These are phyloP conservation scores for Spathaspora passalidarum DNA, from an alignment of 805 yeast species.

Conservation along the genomic window DNA sequence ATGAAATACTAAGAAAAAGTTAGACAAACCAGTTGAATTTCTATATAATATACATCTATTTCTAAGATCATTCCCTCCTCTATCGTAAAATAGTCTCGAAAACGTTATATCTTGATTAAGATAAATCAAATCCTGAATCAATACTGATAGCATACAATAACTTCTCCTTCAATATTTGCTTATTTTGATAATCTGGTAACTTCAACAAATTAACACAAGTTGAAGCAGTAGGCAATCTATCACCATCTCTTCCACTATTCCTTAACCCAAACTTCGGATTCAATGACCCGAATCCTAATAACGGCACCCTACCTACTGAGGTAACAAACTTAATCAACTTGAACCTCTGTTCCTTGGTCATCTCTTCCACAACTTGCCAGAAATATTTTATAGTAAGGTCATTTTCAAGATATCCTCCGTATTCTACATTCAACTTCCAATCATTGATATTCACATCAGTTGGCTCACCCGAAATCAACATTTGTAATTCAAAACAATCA, in stretches of 20 bases:
- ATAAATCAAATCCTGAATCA: conserved; percentile 85
- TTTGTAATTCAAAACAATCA: conserved; percentile 78
- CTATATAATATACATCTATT: not conserved
- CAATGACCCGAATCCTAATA: conserved; percentile 76
- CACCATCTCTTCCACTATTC: conserved; percentile 53
- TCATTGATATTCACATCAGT: conserved; percentile 70
- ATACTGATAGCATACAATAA: conserved; percentile 75
- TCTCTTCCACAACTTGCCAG: conserved; percentile 75
- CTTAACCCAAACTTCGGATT: conserved; percentile 79
- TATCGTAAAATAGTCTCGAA: no score
- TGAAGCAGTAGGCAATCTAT: conserved; percentile 82
- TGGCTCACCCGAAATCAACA: conserved; percentile 78
- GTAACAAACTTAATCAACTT: conserved; percentile 84
- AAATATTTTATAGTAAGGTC: conserved; percentile 63
- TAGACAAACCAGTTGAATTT: not conserved
- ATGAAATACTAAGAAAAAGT: no score
- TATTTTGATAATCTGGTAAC: conserved; percentile 76
- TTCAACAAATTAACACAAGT: conserved; percentile 89
- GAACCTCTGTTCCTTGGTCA: conserved; percentile 58
- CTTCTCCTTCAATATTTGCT: conserved; percentile 54
- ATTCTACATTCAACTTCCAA: conserved; percentile 56
- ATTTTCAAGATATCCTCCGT: conserved; percentile 57
- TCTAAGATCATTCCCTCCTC: not conserved
- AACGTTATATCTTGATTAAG: conserved; percentile 28
- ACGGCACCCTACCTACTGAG: conserved; percentile 87